Evolutionary conservation across 805 yeast species (phyloP).

Genomic region (Kazachstania bromeliacearum): DNA sequence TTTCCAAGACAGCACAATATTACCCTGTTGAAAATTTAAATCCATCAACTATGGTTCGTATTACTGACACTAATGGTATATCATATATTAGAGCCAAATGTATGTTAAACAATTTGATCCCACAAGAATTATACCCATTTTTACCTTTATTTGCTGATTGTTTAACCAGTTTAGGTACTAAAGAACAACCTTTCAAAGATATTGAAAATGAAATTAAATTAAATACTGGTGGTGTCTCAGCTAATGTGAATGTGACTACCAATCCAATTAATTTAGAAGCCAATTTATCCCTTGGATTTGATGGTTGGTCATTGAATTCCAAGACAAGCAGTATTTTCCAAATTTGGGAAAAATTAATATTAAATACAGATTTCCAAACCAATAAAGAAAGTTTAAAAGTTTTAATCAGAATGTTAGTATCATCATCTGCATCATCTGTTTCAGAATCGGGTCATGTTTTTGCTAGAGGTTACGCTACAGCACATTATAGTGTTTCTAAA

Average conservation of each 20-base stretch:
- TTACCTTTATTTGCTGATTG: slow-evolving; percentile 73
- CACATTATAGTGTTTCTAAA: slow-evolving; percentile 52
- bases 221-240: slow-evolving; percentile 74
- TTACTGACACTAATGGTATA: slow-evolving; percentile 72
- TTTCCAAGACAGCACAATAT: slow-evolving; percentile 44
- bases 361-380: slow-evolving; percentile 53
- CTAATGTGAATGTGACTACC: slow-evolving; percentile 48
- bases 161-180: slow-evolving; percentile 81
- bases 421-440: slow-evolving; percentile 67
- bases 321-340: slow-evolving; percentile 53
- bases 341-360: slow-evolving; percentile 59
- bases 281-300: slow-evolving; percentile 44
- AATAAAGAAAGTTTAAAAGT: slow-evolving; percentile 61
- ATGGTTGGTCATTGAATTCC: slow-evolving; percentile 62
- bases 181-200: slow-evolving; percentile 56
- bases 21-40: slow-evolving; percentile 28
- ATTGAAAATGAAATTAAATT: slow-evolving; percentile 78
- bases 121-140: slow-evolving; percentile 53
- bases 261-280: slow-evolving; percentile 45
- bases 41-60: slow-evolving; percentile 35
- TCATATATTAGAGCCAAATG: slow-evolving; percentile 66
- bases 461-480: slow-evolving; percentile 59
- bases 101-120: slow-evolving; percentile 44
- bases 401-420: slow-evolving; percentile 61
- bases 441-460: slow-evolving; percentile 85